Evolutionary conservation across 2,329 filamentous ascomycete genomes (phyloP).

Genomic region (Colletotrichum sp.): DNA sequence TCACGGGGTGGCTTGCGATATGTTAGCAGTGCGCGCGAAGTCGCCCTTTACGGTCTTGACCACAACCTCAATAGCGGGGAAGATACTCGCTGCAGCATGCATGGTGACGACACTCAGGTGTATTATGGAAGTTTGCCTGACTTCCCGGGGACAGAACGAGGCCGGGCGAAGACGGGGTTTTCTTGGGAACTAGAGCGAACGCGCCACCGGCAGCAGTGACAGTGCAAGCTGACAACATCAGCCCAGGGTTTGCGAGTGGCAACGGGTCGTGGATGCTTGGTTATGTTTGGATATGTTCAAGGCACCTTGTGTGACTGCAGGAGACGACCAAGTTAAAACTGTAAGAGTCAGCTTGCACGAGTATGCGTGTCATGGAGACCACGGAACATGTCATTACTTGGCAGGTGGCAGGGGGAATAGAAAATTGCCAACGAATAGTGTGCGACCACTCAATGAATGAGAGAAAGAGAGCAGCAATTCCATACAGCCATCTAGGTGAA

Average conservation of each 20-base stretch:
- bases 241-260: not conserved
- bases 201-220: not conserved
- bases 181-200: not conserved
- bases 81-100: not conserved
- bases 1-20: not conserved
- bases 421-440: not conserved
- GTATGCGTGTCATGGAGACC: slow-evolving; percentile 1
- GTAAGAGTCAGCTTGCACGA: not conserved
- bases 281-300: not conserved
- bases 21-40: not conserved
- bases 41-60: not conserved
- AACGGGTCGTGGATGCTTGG: not conserved
- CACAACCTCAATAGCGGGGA: not conserved
- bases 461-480: not conserved
- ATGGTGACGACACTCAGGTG: slow-evolving; percentile 2
- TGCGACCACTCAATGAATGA: not conserved
- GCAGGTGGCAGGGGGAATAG: not conserved
- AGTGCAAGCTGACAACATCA: not conserved
- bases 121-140: not conserved
- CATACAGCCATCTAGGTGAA: not conserved
- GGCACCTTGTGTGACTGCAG: not conserved
- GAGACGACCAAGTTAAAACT: not conserved
- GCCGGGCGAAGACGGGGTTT: not conserved
- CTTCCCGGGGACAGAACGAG: not conserved
- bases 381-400: not conserved